These are phyloP conservation scores for Colletotrichum lini DNA, from an alignment of 2,329 filamentous ascomycete genomes.

Conservation along the genomic window DNA sequence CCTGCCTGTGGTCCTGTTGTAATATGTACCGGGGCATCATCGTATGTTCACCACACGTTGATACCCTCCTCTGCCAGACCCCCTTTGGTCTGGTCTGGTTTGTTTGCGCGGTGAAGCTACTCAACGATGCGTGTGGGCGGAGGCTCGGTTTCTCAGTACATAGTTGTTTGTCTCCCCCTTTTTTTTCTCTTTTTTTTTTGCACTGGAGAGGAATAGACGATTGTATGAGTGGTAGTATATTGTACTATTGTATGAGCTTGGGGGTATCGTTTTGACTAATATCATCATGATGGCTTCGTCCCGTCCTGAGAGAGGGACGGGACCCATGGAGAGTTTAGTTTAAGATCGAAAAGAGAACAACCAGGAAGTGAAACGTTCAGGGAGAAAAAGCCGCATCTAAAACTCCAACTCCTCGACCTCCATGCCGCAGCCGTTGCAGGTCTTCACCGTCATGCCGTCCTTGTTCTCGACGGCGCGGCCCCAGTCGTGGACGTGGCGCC, in stretches of 20 bases:
- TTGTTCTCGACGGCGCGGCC: conserved; percentile 77
- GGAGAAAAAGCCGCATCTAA: conserved; percentile 46
- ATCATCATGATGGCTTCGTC: too few relatives aligned
- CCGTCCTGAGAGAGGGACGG: too few relatives aligned
- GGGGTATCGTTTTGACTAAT: conserved; percentile 1
- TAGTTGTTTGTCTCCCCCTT: neutral
- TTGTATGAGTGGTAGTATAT: conserved; percentile 14
- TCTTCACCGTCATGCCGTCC: conserved; percentile 85
- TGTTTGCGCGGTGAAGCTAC: neutral
- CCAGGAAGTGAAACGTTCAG: neutral
- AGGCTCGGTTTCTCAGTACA: conserved; percentile 16
- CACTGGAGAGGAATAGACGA: conserved; percentile 17
- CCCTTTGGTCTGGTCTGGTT: neutral
- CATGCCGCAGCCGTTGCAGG: conserved; percentile 81
- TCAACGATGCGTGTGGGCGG: neutral
- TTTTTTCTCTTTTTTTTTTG: neutral
- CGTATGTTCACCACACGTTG: conserved; percentile 18
- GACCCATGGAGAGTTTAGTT: neutral
- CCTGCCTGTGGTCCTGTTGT: conserved; percentile 1
- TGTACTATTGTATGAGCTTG: neutral
- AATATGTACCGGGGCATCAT: conserved; percentile 25
- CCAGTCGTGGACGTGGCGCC: conserved; percentile 92
- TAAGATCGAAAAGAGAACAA: neutral
- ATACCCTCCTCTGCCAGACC: conserved; percentile 2
- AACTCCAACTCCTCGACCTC: conserved; percentile 84